Conservation (phyloP, 2,329 filamentous ascomycete species). For the Pseudopyricularia javanii region DNA sequence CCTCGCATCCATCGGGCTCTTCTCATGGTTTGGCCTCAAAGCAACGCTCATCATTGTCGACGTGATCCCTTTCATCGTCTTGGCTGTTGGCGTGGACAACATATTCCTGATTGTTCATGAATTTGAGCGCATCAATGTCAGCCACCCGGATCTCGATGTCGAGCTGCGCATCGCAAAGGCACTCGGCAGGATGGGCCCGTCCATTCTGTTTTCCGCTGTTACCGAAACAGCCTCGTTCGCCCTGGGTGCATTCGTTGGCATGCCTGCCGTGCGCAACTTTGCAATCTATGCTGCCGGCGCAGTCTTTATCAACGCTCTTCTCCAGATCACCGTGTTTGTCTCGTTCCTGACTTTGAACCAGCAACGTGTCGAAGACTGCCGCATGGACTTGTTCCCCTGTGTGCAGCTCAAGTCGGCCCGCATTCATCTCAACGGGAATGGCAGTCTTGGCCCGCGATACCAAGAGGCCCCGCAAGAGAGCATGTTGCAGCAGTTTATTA, state of each 20-base stretch:
- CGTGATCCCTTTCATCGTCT: conserved; percentile 92
- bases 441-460: conserved; percentile 41
- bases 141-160: conserved; percentile 77
- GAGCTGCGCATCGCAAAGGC: conserved; percentile 77
- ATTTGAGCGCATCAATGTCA: conserved; percentile 88
- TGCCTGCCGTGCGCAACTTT: conserved; percentile 97
- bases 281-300: conserved; percentile 92
- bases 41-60: conserved; percentile 96
- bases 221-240: conserved; percentile 93
- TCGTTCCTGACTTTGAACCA: conserved; percentile 88
- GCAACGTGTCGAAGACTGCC: conserved; percentile 72
- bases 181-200: conserved; percentile 92
- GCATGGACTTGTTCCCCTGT: conserved; percentile 88
- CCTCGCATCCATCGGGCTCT: conserved; percentile 84
- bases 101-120: conserved; percentile 98
- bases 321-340: conserved; percentile 95
- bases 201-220: conserved; percentile 86
- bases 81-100: conserved; percentile 96
- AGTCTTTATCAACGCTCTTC: conserved; percentile 90
- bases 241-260: conserved; percentile 84
- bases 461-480: conserved; percentile 78
- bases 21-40: conserved; percentile 83
- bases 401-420: conserved; percentile 66
- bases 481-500: conserved; percentile 73
- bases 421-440: conserved; percentile 49